Conservation (phyloP, 2,329 filamentous ascomycete species). For the Penicillium sp. region DNA sequence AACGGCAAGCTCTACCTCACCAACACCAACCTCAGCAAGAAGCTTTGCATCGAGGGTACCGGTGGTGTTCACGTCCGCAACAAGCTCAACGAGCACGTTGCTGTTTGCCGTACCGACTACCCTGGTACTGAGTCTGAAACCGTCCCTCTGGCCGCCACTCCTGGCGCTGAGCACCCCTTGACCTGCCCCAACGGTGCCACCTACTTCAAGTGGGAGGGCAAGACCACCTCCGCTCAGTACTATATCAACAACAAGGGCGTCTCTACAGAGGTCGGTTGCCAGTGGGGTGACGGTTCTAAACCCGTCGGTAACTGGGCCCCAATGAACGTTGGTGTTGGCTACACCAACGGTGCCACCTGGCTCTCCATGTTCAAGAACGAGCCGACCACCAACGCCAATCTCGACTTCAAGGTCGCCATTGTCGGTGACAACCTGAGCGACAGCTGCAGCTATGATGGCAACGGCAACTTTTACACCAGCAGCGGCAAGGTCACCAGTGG, state of each 20-base stretch:
- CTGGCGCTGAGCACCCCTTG: constrained; percentile 61
- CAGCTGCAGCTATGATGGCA: constrained; percentile 61
- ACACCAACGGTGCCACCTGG: constrained; percentile 65
- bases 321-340: constrained; percentile 77
- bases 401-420: constrained; percentile 79
- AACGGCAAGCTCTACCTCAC: constrained; percentile 74
- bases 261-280: constrained; percentile 64
- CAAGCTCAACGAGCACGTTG: constrained; percentile 62
- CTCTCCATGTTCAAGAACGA: constrained; percentile 81
- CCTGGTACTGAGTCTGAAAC: constrained; percentile 88
- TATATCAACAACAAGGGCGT: constrained; percentile 87
- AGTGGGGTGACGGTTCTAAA: constrained; percentile 65
- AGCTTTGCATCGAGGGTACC: constrained; percentile 71
- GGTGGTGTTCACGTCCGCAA: constrained; percentile 73
- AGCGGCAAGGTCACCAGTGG: constrained; percentile 43
- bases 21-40: constrained; percentile 60
- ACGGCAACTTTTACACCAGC: constrained; percentile 60
- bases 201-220: constrained; percentile 76
- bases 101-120: constrained; percentile 93
- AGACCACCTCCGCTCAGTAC: constrained; percentile 84
- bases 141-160: constrained; percentile 64
- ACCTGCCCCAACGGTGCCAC: constrained; percentile 69
- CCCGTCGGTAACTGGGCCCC: constrained; percentile 80
- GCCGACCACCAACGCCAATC: constrained; percentile 66
- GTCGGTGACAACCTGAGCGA: constrained; percentile 60